A percentile compares a stretch with the other conserved stretches of the same genome.
These are phyloP conservation scores for Crithidia fasciculata DNA, from an alignment of 208 protist genomes.

Conservation along the genomic window DNA sequence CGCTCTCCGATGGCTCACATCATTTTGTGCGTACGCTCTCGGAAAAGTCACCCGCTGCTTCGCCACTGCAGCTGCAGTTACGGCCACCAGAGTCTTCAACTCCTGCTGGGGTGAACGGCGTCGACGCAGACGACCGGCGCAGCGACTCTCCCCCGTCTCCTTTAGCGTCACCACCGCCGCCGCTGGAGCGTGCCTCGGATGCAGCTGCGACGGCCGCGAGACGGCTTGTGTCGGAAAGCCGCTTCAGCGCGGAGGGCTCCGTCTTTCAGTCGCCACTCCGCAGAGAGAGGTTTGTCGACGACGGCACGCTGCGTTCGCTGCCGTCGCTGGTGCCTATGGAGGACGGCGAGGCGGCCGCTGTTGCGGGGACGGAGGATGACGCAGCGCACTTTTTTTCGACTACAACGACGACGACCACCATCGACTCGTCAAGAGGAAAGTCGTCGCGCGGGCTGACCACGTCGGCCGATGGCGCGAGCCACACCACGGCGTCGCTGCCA, in stretches of 20 bases:
- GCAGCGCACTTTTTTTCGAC: background rate
- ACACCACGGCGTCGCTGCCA: constrained; percentile 8
- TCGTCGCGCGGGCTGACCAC: constrained; percentile 31
- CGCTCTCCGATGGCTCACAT: background rate
- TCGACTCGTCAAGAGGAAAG: constrained; percentile 17
- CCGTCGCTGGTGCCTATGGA: constrained; percentile 11
- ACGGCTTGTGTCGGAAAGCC: too few species aligned
- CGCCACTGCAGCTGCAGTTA: background rate
- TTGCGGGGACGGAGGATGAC: background rate
- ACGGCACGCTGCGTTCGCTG: constrained; percentile 26
- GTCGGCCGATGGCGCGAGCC: constrained; percentile 11
- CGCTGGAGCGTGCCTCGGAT: background rate
- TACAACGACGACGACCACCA: background rate
- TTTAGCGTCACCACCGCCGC: background rate
- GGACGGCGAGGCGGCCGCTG: background rate
- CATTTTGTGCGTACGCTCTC: background rate
- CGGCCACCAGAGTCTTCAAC: background rate
- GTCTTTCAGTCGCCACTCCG: background rate
- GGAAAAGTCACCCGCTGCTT: background rate
- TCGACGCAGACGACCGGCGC: background rate
- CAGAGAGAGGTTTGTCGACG: constrained; percentile 11
- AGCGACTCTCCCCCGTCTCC: constrained; percentile 7
- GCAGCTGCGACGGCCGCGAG: background rate
- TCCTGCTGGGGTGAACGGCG: background rate
- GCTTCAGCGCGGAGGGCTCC: too few species aligned